phyloP scores from a whole-genome alignment of 2,329 filamentous ascomycete genomes.

The Lasiodiplodia sp. region DNA sequence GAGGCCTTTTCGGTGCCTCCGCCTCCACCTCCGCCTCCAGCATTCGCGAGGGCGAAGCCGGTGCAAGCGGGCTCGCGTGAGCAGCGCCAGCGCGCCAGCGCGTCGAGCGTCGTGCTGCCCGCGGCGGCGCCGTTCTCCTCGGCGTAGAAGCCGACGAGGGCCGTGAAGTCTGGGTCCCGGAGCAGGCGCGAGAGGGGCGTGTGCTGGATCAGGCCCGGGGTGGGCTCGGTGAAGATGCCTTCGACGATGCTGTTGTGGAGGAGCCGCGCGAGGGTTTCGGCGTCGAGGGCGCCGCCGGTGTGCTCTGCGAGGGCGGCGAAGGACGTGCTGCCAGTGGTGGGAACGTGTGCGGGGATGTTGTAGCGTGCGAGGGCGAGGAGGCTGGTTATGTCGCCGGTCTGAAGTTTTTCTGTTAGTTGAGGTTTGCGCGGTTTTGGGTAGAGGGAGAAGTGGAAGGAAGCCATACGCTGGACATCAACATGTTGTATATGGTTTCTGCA shows the following conservation, averaged over 20 bases:
- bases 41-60: conserved; percentile 6
- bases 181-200: conserved; percentile 37
- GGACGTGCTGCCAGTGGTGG: conserved; percentile 1
- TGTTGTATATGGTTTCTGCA: not conserved
- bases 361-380: not conserved
- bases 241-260: conserved; percentile 50
- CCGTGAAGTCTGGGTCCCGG: conserved; percentile 16
- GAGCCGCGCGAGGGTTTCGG: conserved; percentile 41
- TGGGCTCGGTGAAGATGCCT: conserved; percentile 52
- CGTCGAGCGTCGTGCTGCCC: conserved; percentile 13
- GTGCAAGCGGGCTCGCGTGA: conserved; percentile 26
- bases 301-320: conserved; percentile 15
- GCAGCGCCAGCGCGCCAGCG: conserved; percentile 16
- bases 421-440: not conserved
- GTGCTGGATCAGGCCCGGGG: conserved; percentile 49
- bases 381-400: not conserved
- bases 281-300: not conserved
- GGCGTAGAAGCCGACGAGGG: conserved; percentile 6
- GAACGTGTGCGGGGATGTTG: conserved; percentile 4
- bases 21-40: too few relatives aligned
- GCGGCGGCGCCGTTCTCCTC: conserved; percentile 14
- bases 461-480: not conserved
- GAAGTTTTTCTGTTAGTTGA: not conserved
- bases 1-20: not conserved
- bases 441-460: not conserved